These are phyloP conservation scores for Abrus pulchellus DNA, from an alignment of 306 rosid species.

Conservation along the genomic window DNA sequence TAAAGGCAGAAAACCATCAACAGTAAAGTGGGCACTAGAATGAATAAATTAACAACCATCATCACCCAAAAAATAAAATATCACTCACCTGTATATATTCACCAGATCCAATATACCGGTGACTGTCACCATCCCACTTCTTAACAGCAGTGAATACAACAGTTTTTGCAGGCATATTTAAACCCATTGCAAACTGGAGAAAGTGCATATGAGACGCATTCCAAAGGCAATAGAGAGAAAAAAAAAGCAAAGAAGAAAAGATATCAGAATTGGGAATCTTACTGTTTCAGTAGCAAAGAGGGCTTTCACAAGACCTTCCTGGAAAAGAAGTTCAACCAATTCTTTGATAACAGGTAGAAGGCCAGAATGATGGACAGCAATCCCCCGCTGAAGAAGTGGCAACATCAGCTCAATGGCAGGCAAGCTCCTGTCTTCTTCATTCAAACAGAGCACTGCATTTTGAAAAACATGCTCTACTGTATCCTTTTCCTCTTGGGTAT, in stretches of 20 bases:
- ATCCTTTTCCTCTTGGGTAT: slow-evolving; percentile 85
- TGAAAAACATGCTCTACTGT: slow-evolving; percentile 80
- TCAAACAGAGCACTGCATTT: slow-evolving; percentile 88
- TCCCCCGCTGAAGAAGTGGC: slow-evolving; percentile 96
- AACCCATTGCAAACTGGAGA: slow-evolving; percentile 97
- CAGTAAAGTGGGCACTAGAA: slow-evolving; percentile 24
- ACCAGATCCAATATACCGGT: slow-evolving; percentile 95
- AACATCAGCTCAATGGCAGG: slow-evolving; percentile 95
- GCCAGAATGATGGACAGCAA: slow-evolving; percentile 99
- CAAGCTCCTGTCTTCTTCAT: slow-evolving; percentile 90
- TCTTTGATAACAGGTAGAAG: slow-evolving; percentile 99
- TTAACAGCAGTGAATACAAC: slow-evolving; percentile 96
- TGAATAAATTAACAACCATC: slow-evolving; percentile 54
- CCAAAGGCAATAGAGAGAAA: slow-evolving; percentile 34
- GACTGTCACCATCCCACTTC: slow-evolving; percentile 99
- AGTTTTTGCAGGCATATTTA: slow-evolving; percentile 99
- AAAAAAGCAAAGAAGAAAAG: neutral
- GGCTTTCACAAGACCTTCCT: slow-evolving; percentile 99
- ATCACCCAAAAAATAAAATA: slow-evolving; percentile 4
- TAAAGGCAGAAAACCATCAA: slow-evolving; percentile 47
- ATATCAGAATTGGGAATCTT: slow-evolving; percentile 51
- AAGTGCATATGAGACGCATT: slow-evolving; percentile 25
- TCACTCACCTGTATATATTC: slow-evolving; percentile 95
- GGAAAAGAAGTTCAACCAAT: slow-evolving; percentile 96
- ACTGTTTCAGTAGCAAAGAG: slow-evolving; percentile 99